phyloP scores from a whole-genome alignment of 331 rosid species.

The Malus hybrid region DNA sequence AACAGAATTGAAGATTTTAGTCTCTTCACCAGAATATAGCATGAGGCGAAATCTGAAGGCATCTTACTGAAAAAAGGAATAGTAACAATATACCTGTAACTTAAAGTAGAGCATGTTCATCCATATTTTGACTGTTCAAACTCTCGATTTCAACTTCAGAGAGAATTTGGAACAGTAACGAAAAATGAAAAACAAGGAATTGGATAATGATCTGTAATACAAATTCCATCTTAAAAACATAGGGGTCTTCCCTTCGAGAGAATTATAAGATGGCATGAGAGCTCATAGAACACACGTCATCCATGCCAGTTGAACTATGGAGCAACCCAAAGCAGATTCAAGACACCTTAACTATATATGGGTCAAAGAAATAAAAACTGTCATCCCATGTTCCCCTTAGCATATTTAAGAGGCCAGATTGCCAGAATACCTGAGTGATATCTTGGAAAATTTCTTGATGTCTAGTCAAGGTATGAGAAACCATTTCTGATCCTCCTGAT shows the following conservation, averaged over 20 bases:
- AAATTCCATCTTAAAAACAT: neutral
- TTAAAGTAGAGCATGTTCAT: neutral
- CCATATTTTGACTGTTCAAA: neutral
- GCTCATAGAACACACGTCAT: constrained; percentile 4
- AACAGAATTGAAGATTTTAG: neutral
- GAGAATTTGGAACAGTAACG: neutral
- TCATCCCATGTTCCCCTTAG: neutral
- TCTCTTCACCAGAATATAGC: neutral
- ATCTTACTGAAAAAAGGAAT: neutral
- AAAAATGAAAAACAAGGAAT: neutral
- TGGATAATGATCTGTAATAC: neutral
- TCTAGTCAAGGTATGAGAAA: constrained; percentile 93
- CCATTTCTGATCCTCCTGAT: constrained; percentile 98
- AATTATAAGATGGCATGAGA: neutral
- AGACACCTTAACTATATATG: neutral
- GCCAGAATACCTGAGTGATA: constrained; percentile 72
- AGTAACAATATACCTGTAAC: neutral
- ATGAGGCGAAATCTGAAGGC: neutral
- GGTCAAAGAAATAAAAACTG: neutral
- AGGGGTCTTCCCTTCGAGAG: neutral
- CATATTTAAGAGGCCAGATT: constrained; percentile 16
- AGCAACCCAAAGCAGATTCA: neutral
- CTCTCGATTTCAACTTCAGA: neutral
- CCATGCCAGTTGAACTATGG: neutral
- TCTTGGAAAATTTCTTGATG: constrained; percentile 99